Percentiles rank a stretch among this genome's conserved stretches.
phyloP scores from a whole-genome alignment of 2,329 filamentous ascomycete species.

The Penicillium psychrosexuale region DNA sequence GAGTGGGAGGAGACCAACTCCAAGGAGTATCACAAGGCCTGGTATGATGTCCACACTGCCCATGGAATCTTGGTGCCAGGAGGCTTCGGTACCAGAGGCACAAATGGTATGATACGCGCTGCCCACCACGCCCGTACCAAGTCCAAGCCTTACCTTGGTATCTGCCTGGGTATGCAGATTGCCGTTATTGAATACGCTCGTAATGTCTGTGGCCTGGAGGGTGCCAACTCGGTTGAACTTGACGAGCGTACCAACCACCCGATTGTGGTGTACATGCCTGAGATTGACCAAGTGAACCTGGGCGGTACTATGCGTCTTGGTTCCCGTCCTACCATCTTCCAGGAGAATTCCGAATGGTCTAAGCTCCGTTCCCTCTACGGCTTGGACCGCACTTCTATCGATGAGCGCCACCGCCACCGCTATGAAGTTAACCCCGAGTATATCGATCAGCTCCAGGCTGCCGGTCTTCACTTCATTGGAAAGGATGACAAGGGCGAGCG shows the following conservation, averaged over 20 bases:
- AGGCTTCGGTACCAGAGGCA: slow-evolving; percentile 78
- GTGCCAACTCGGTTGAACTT: slow-evolving; percentile 57
- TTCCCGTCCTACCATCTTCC: slow-evolving; percentile 69
- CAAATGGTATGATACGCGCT: slow-evolving; percentile 82
- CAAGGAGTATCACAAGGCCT: slow-evolving; percentile 77
- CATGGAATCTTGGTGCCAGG: slow-evolving; percentile 56
- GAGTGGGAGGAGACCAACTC: slow-evolving; percentile 66
- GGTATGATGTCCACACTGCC: slow-evolving; percentile 73
- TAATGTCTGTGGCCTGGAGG: slow-evolving; percentile 63
- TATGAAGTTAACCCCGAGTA: slow-evolving; percentile 86
- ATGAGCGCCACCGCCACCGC: slow-evolving; percentile 79
- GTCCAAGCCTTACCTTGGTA: slow-evolving; percentile 77
- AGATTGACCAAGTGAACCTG: slow-evolving; percentile 68
- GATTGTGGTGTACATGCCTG: slow-evolving; percentile 91
- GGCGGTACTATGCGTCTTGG: slow-evolving; percentile 87
- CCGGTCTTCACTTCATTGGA: slow-evolving; percentile 71
- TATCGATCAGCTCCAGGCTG: slow-evolving; percentile 64
- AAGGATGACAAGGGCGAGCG: slow-evolving; percentile 75
- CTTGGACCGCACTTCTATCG: slow-evolving; percentile 46
- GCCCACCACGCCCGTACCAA: slow-evolving; percentile 80
- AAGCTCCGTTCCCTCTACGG: slow-evolving; percentile 73
- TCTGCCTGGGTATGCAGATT: slow-evolving; percentile 89
- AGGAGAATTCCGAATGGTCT: slow-evolving; percentile 71
- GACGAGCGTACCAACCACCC: slow-evolving; percentile 58
- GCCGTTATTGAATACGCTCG: slow-evolving; percentile 87